A percentile compares a stretch with the other conserved stretches of the same genome.
Evolutionary conservation across 179 eudicot species (phyloP).

Genomic region (Nepenthes alata): DNA sequence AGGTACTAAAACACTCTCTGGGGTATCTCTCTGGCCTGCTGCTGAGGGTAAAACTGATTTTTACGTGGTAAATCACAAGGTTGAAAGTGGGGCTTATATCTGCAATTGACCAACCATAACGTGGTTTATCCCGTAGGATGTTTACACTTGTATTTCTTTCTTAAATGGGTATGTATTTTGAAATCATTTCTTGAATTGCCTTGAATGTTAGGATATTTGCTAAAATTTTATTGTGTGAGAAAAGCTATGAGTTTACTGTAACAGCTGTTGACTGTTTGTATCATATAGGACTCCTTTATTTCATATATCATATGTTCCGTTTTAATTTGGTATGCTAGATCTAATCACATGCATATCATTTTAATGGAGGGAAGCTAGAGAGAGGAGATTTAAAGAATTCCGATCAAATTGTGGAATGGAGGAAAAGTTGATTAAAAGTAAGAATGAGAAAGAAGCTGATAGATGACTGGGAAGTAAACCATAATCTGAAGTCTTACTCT

Average conservation of each 20-base stretch:
- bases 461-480: too few relatives aligned
- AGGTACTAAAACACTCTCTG: slow-evolving; percentile 59
- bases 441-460: too few relatives aligned
- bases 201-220: slow-evolving; percentile 1
- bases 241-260: background rate
- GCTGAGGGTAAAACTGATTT: slow-evolving; percentile 75
- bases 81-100: slow-evolving; percentile 56
- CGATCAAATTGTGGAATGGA: too few relatives aligned
- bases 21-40: slow-evolving; percentile 68
- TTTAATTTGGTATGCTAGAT: background rate
- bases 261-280: background rate
- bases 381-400: too few relatives aligned
- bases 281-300: background rate
- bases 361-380: too few relatives aligned
- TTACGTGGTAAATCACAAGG: slow-evolving; percentile 64
- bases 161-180: slow-evolving; percentile 17
- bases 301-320: background rate
- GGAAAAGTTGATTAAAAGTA: too few relatives aligned
- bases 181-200: slow-evolving; percentile 21
- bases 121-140: slow-evolving; percentile 3
- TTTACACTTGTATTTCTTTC: slow-evolving; percentile 10
- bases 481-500: too few relatives aligned
- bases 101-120: slow-evolving; percentile 42
- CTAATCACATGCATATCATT: background rate
- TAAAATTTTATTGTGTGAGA: background rate